A percentile compares a stretch with the other conserved stretches of the same genome.
phyloP scores from a whole-genome alignment of 2,329 filamentous ascomycete genomes.

The Dothideomycetidae sp. region DNA sequence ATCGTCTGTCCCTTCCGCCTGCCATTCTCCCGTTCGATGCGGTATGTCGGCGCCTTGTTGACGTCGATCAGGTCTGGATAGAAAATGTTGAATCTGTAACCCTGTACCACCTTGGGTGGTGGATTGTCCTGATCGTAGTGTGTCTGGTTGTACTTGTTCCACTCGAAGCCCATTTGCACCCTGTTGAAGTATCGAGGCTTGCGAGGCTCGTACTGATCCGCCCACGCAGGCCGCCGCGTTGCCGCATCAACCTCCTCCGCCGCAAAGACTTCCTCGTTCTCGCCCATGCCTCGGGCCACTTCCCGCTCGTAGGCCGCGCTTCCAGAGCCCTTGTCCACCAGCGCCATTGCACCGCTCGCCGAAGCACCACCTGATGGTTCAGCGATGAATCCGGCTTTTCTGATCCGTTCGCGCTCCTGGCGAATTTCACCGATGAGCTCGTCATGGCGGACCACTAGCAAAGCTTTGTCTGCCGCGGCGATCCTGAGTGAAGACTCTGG shows the following conservation, averaged over 20 bases:
- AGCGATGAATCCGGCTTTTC: constrained; percentile 2
- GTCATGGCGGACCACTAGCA: constrained; percentile 44
- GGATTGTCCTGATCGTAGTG: constrained; percentile 98
- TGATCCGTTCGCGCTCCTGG: neutral
- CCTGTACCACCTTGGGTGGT: constrained; percentile 93
- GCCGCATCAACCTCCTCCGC: constrained; percentile 68
- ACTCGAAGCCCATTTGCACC: constrained; percentile 97
- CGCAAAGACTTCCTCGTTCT: constrained; percentile 91
- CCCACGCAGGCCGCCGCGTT: constrained; percentile 57
- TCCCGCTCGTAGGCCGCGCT: constrained; percentile 86
- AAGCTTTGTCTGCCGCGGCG: constrained; percentile 46
- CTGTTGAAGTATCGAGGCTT: constrained; percentile 97
- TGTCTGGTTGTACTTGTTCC: constrained; percentile 99
- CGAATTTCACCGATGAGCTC: constrained; percentile 38
- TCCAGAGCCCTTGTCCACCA: neutral
- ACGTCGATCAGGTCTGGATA: constrained; percentile 96
- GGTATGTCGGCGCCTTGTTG: constrained; percentile 84
- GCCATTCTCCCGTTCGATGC: constrained; percentile 86
- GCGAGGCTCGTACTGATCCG: constrained; percentile 68
- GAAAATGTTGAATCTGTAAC: constrained; percentile 99
- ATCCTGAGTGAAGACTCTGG: constrained; percentile 53
- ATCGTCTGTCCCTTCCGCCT: constrained; percentile 81
- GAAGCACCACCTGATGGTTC: neutral
- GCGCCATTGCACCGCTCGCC: neutral
- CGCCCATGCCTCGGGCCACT: constrained; percentile 75